Base-by-base conservation (phyloP, 148 eudicot genomes). In the Suaeda aralocaspica region DNA sequence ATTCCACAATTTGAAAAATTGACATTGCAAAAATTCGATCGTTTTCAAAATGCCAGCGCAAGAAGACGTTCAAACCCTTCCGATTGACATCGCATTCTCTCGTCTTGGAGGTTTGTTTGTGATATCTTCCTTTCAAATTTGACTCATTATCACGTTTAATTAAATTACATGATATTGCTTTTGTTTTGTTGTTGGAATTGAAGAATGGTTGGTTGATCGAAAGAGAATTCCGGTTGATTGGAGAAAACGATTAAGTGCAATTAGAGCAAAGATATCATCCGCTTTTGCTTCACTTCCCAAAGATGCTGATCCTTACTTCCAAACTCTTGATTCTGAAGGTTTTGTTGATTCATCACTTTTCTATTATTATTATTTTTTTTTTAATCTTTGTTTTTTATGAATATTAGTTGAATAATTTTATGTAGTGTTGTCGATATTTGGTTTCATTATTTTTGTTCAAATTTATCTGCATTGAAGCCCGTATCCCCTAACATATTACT, bases 181-280 rank as follows among this genome's bases (percentile, higher is more conserved):
- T 71, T 60, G 73, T 31, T 33, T 33, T 7, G 16, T 41, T 73
- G 39, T 74, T 72, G 66, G 31, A 29, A 59, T 34, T 80, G 87
- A 58, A 93, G 98, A 93, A 82, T 93, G 98, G 98, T 60, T 93
- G 84, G 92, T 88, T 65, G 98, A 93, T 88, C 96, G 96, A 79
- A 93, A 88, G 86, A 85, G 92, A 72, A 83, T 93, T 50, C 98
- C 98, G 4, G 66, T 73, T 22, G 98, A 90, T 79, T 93, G 96
- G 95, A 72, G 92, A 68, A 87, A 85, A 74, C 82, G 89, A 61
- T 72, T 86, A 79, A 85, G 80, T 49, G 84, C 81, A 7, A 84
- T 84, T 31, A 85, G 84, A 77, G 84, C 88, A n/a, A 90, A 87
- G 82, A 85, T 93, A 19, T 70, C 82, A 68, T 67, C 88, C 13